phyloP scores from a whole-genome alignment of 2,329 filamentous ascomycete species.

The Didymella pomorum region DNA sequence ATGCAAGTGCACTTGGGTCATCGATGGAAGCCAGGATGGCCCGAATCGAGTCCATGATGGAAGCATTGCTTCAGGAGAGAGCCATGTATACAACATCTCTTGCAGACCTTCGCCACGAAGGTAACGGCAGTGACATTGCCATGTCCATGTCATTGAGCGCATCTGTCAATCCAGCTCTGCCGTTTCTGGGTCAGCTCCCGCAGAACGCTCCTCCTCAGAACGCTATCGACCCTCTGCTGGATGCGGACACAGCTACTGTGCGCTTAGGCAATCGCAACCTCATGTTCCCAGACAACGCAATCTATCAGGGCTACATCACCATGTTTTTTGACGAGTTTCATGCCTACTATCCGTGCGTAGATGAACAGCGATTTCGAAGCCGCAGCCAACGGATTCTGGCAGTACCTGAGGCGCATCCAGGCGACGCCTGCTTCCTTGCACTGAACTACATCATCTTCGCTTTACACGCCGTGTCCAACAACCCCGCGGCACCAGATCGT shows the following conservation, averaged over 20 bases:
- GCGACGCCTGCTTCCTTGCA: conserved; percentile 38
- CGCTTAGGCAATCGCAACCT: conserved; percentile 28
- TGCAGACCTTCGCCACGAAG: conserved; percentile 41
- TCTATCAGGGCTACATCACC: conserved; percentile 37
- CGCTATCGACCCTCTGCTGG: conserved; percentile 10
- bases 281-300: conserved; percentile 30
- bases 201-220: neutral
- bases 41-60: conserved; percentile 48
- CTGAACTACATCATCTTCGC: conserved; percentile 45
- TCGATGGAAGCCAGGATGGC: conserved; percentile 49
- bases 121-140: conserved; percentile 26
- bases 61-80: conserved; percentile 44
- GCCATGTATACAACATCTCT: conserved; percentile 33
- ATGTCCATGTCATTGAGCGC: conserved; percentile 36
- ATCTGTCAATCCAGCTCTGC: conserved; percentile 33
- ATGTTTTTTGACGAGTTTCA: conserved; percentile 42
- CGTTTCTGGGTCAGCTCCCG: conserved; percentile 27
- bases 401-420: conserved; percentile 22
- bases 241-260: neutral
- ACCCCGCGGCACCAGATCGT: neutral
- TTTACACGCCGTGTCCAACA: conserved; percentile 23
- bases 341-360: conserved; percentile 40
- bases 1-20: conserved; percentile 36
- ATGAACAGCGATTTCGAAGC: conserved; percentile 39
- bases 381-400: conserved; percentile 37